Base-by-base conservation (phyloP, 2,329 filamentous ascomycete genomes). In the Colletotrichum abscissum region DNA sequence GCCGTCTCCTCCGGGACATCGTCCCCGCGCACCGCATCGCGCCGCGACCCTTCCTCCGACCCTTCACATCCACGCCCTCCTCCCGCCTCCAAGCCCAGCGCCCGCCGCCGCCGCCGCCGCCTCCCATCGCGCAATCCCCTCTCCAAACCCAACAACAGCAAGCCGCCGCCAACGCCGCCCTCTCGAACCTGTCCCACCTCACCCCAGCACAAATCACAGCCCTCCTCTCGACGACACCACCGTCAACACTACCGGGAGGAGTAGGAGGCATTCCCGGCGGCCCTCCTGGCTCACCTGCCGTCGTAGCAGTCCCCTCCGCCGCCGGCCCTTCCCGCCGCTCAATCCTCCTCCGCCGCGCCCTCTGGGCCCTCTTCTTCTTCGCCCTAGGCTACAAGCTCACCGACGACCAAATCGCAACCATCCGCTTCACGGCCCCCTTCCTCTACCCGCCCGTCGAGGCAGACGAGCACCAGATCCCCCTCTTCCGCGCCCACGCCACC, bases 131-230 rank as follows among this genome's bases (percentile, higher is more conserved):
- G 6, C 52, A 72, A 30, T 26, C 38, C 22, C 46, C 38, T 5
- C 46, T 24, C 19, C 24, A 54, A 26, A 49, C 42, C 42, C 60
- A 52, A 14, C 62, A 64, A 63, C 42, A 70, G 26, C 24, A 33
- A 12, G 67, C 56, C 11, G 60, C 67, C 46, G 70, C 68, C 22
- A 55, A 72, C 55, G 56, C 63, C 3, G 69, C 73, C 35, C 74
- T 75, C 46, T 35, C 63, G 52, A 75, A 75, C 58, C 74, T 75
- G 55, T 74, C 74, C 26, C 69, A 69, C 57, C 74, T 75, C 19
- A 65, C 74, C 9, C 74, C 74, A 14, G 69, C 52, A 19, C 74
- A 75, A 35, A 75, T 75, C 16, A 69, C 69, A 5, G 60, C 74
- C 63, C 74, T 75, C 74, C 73, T 75, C 54, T 70, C 69, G 49